phyloP scores from a whole-genome alignment of 208 protist species.

The Acanthamoeba royreba region DNA sequence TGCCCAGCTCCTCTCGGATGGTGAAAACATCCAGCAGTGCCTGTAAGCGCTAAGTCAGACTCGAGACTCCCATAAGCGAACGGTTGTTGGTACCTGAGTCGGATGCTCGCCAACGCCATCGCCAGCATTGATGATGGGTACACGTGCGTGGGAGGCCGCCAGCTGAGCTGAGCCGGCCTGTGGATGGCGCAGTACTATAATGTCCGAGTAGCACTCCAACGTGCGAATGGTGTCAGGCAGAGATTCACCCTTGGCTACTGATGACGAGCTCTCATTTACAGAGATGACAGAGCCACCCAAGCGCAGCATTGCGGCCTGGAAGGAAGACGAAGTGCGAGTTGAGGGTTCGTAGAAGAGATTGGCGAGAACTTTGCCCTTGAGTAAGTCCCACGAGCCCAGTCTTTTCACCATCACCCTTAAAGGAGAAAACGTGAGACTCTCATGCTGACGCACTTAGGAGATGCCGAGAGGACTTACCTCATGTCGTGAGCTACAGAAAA shows the following conservation, averaged over 20 bases:
- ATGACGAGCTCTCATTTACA: slow-evolving; percentile 62
- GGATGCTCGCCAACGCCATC: slow-evolving; percentile 97
- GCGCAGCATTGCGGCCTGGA: slow-evolving; percentile 79
- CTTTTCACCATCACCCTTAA: slow-evolving; percentile 57
- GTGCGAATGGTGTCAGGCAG: slow-evolving; percentile 74
- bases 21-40: slow-evolving; percentile 97
- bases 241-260: slow-evolving; percentile 80
- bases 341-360: slow-evolving; percentile 61
- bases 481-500: slow-evolving; percentile 70
- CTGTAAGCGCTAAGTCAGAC: slow-evolving; percentile 68
- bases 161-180: slow-evolving; percentile 82
- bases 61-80: neutral
- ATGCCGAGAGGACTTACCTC: slow-evolving; percentile 12
- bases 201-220: slow-evolving; percentile 79
- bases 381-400: slow-evolving; percentile 53
- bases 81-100: slow-evolving; percentile 83
- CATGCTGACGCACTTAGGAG: no score
- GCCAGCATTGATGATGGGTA: slow-evolving; percentile 95
- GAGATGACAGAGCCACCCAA: slow-evolving; percentile 77
- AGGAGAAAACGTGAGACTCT: neutral
- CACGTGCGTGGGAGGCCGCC: slow-evolving; percentile 69
- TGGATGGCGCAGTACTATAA: slow-evolving; percentile 94
- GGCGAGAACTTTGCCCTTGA: slow-evolving; percentile 48
- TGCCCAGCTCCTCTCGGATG: slow-evolving; percentile 92
- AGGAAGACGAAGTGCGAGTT: slow-evolving; percentile 81